A percentile compares a stretch with the other conserved stretches of the same genome.
Evolutionary conservation across 2,329 filamentous ascomycete species (phyloP).

Genomic region (Beauveria sp.): DNA sequence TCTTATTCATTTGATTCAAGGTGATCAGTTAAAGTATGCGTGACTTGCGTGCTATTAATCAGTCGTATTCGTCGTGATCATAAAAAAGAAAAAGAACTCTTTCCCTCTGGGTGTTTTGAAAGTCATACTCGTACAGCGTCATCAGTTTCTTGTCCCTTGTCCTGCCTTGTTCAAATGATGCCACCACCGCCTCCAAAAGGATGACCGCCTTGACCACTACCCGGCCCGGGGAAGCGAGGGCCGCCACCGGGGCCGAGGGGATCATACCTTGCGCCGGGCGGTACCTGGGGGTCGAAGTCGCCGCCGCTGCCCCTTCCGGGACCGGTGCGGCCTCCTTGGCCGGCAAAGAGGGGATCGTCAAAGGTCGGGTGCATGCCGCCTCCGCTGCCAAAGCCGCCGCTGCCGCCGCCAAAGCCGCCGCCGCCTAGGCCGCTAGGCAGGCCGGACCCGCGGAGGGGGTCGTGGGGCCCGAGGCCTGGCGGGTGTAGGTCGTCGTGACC

Average conservation of each 20-base stretch:
- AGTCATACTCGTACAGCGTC: neutral
- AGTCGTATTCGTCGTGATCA: neutral
- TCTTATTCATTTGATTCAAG: neutral
- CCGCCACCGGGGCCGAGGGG: constrained; percentile 64
- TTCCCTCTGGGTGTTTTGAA: neutral
- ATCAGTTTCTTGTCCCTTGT: neutral
- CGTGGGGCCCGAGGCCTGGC: constrained; percentile 73
- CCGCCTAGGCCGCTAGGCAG: constrained; percentile 35
- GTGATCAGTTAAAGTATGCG: too few relatives aligned
- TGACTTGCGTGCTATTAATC: neutral
- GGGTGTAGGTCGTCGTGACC: constrained; percentile 87
- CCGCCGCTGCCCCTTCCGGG: constrained; percentile 31
- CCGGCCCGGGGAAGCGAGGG: constrained; percentile 39
- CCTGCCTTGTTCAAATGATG: constrained; percentile 22
- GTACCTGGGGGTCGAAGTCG: constrained; percentile 57
- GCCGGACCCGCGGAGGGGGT: constrained; percentile 65
- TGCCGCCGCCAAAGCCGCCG: constrained; percentile 23
- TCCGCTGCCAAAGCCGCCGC: constrained; percentile 30
- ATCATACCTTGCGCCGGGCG: constrained; percentile 88
- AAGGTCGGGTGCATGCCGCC: constrained; percentile 95
- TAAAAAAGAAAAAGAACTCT: neutral
- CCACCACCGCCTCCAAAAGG: constrained; percentile 24
- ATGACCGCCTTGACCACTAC: constrained; percentile 28
- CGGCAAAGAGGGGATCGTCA: constrained; percentile 78
- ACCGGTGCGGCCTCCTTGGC: constrained; percentile 36